Evolutionary conservation across 345 rosid species (phyloP).

Genomic region (Nephelium lappaceum): DNA sequence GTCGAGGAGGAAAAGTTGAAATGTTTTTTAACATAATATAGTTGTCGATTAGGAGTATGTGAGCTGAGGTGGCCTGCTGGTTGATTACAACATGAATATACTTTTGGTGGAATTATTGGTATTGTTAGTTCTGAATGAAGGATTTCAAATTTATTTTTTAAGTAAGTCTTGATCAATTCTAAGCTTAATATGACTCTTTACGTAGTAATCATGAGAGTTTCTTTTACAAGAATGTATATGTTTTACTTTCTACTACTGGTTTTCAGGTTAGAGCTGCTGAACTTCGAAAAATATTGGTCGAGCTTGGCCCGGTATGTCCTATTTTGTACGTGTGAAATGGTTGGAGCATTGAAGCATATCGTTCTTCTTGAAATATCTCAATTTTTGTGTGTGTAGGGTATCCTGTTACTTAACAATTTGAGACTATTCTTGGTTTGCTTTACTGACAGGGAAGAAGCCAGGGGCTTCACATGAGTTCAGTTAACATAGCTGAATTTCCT

Average conservation of each 20-base stretch:
- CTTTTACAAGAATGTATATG: background rate
- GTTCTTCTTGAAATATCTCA: background rate
- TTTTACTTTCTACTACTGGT: background rate
- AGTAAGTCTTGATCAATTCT: background rate
- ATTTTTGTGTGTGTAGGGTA: background rate
- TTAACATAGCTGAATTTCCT: background rate
- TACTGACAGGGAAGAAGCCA: background rate
- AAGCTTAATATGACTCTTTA: background rate
- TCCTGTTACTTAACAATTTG: background rate
- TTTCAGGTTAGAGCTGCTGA: conserved; percentile 87
- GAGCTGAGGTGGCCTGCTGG: background rate
- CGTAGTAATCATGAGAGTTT: background rate
- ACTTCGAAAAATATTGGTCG: conserved; percentile 76
- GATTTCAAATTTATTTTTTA: background rate
- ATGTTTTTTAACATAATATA: too few species aligned
- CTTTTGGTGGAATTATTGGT: background rate
- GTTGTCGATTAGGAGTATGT: too few species aligned
- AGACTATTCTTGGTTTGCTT: background rate
- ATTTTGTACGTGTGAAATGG: background rate
- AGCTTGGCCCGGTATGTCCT: conserved; percentile 83
- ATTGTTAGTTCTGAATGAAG: background rate
- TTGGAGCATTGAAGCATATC: background rate
- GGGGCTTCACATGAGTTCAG: background rate
- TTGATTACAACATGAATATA: too few species aligned
- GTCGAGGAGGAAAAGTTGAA: background rate